A percentile compares a stretch with the other conserved stretches of the same genome.
Evolutionary conservation across 108 stramenopile species (phyloP).

Genomic region (Pseudonitzschia delicatissima): DNA sequence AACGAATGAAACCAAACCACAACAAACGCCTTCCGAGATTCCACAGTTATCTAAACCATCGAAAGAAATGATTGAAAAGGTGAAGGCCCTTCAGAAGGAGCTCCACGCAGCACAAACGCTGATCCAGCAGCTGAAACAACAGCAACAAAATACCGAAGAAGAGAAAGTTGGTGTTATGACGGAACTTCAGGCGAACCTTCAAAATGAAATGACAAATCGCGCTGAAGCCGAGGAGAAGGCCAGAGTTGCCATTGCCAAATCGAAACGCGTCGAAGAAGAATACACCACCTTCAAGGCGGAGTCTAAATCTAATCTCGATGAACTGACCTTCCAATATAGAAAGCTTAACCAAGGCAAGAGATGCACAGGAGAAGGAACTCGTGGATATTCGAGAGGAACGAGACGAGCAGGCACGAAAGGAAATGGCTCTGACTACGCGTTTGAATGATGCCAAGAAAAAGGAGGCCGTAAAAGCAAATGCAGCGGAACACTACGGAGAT

Average conservation of each 20-base stretch:
- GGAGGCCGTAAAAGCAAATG: constrained; percentile 60
- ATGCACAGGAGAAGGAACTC: constrained; percentile 21
- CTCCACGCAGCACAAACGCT: constrained; percentile 21
- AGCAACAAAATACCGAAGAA: constrained; percentile 16
- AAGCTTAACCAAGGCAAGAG: constrained; percentile 7
- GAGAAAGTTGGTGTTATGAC: constrained; percentile 33
- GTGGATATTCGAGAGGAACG: constrained; percentile 48
- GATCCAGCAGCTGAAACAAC: constrained; percentile 24
- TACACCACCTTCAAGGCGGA: constrained; percentile 23
- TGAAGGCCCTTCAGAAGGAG: constrained; percentile 16
- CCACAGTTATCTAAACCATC: neutral
- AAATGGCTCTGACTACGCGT: constrained; percentile 56
- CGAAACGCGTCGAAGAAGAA: constrained; percentile 25
- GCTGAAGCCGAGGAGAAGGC: constrained; percentile 45
- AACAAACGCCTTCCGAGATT: no score
- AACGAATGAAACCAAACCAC: neutral
- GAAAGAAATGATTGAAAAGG: constrained; percentile 3
- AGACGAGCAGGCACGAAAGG: constrained; percentile 68
- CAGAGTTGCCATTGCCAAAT: constrained; percentile 23
- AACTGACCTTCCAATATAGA: constrained; percentile 7
- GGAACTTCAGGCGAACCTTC: constrained; percentile 62
- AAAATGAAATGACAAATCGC: constrained; percentile 52
- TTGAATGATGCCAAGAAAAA: constrained; percentile 78
- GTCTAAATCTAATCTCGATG: constrained; percentile 17
- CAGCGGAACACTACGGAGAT: constrained; percentile 59